Evolutionary conservation across 2,329 filamentous ascomycete species (phyloP), one percentile per base, ranked within the genome.

Genomic region (Monilinia laxa): DNA sequence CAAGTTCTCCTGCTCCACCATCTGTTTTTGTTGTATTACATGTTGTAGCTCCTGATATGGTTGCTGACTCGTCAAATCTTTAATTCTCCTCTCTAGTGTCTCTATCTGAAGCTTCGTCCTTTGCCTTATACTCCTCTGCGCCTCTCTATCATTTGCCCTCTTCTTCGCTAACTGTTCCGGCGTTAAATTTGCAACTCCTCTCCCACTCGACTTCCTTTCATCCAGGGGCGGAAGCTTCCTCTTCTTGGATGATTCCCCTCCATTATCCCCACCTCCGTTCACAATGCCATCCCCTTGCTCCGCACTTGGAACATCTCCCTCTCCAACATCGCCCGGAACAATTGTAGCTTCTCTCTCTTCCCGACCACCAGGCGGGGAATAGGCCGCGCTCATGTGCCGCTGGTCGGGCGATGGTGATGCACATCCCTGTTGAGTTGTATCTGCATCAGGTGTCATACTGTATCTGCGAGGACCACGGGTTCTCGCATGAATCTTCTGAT

Each of bases 101-200:
- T 96, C 91, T 75, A 97, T 96, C 78, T 93, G 91, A 75, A 90
- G 87, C 80, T 93, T 94, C 51, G 93, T 96, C 73, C 93, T 85
- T 77, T 93, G 91, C 60, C 93, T 84, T 70, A 96, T 97, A 51
- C 92, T 92, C 55, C 92, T 86, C 80, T 97, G 93, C 51, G 93
- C 93, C 78, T 96, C 92, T 69, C 93, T 87, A 78, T 97, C 93
- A 80, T 97, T 97, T 74, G 92, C 92, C 70, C 93, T 85, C 81
- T 97, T 97, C 78, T 93, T 90, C 40, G 90, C 91, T 68, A 97
- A 85, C 79, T 97, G 93, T 69, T 93, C 90, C 7, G 92, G 90
- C 14, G 92, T 96, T 76, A 97, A 84, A 75, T 92, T 95, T 70
- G 92, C 92, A 67, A 97, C 93, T 23, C 87, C 87, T 62, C 87